Base-by-base conservation (phyloP, 2,329 filamentous ascomycete species). In the Fusarium sublunatum region DNA sequence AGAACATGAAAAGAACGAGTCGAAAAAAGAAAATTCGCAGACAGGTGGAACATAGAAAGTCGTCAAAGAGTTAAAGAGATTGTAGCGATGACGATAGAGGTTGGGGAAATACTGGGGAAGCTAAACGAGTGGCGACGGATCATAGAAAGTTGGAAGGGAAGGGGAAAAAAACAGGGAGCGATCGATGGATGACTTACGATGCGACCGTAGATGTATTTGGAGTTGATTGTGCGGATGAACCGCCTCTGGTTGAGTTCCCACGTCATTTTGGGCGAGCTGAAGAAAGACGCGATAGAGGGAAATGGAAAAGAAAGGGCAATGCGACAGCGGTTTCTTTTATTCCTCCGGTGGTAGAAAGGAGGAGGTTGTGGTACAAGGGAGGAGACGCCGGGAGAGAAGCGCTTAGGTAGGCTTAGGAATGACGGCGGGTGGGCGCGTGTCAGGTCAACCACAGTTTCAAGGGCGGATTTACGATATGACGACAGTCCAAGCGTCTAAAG, bases 141-240 rank as follows among this genome's bases (percentile, higher is more conserved):
- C 62, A 65, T 63, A 43, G 62, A 52, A 39, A 38, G 19, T 54
- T 12, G 29, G 31, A 34, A 34, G 31, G 29, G 31, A 34, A 34
- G 12, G 31, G 55, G 28, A 24, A 53, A 55, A 64, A 58, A 56
- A 31, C 29, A 63, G 44, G 58, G 43, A 46, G 46, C 4, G 40
- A n/a, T 8, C 22, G 13, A 46, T 19, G 29, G 39, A n/a, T 13
- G 29, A 66, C 63, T 42, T 67, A 66, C 63, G 36, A 66, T 67
- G 41, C 63, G 63, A 48, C 63, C 63, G 22, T 67, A 66, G 43
- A 66, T 66, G 63, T 66, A 66, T 61, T 66, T 66, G 12, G 59
- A 67, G 56, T 66, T 66, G 44, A 66, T 64, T 11, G 63, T 45
- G 63, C 63, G 63, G 63, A 66, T 45, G 28, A 66, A 66, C 54